phyloP scores from a whole-genome alignment of 1,139 yeast species.

The Hyphopichia khmerensis region DNA sequence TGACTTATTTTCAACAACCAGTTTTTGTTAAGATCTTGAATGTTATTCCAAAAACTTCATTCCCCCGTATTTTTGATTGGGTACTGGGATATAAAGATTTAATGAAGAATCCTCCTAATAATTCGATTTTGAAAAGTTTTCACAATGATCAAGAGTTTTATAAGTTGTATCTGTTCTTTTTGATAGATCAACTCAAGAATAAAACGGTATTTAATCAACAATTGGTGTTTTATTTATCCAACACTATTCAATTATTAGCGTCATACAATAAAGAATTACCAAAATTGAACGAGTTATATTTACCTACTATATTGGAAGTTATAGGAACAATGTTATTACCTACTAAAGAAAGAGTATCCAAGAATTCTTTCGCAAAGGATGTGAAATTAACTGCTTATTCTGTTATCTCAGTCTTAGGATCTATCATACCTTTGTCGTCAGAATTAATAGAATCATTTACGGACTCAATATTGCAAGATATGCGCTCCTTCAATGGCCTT shows the following conservation, averaged over 20 bases:
- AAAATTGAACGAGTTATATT: constrained; percentile 28
- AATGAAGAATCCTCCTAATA: constrained; percentile 62
- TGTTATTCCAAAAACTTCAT: constrained; percentile 56
- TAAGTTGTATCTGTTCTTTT: constrained; percentile 60
- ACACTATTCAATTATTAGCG: constrained; percentile 61
- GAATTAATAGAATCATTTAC: constrained; percentile 69
- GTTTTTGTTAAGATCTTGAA: constrained; percentile 74
- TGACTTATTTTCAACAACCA: constrained; percentile 76
- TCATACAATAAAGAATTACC: constrained; percentile 31
- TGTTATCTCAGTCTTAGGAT: constrained; percentile 70
- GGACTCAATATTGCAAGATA: constrained; percentile 50
- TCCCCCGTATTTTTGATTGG: constrained; percentile 79
- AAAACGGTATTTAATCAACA: constrained; percentile 65
- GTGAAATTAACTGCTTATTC: constrained; percentile 84
- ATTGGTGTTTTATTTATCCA: constrained; percentile 74
- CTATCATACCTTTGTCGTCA: constrained; percentile 66
- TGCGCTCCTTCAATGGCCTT: constrained; percentile 8
- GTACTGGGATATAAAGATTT: constrained; percentile 66
- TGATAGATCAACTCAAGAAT: constrained; percentile 54
- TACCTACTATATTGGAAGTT: constrained; percentile 59
- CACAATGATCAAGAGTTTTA: constrained; percentile 64
- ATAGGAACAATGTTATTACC: constrained; percentile 52
- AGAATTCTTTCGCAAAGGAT: constrained; percentile 45
- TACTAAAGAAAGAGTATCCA: constrained; percentile 12
- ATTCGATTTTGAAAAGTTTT: constrained; percentile 71